A percentile compares a stretch with the other conserved stretches of the same genome.
Conservation (phyloP, 441 rosid genomes). For the Gossypium lobatum region DNA sequence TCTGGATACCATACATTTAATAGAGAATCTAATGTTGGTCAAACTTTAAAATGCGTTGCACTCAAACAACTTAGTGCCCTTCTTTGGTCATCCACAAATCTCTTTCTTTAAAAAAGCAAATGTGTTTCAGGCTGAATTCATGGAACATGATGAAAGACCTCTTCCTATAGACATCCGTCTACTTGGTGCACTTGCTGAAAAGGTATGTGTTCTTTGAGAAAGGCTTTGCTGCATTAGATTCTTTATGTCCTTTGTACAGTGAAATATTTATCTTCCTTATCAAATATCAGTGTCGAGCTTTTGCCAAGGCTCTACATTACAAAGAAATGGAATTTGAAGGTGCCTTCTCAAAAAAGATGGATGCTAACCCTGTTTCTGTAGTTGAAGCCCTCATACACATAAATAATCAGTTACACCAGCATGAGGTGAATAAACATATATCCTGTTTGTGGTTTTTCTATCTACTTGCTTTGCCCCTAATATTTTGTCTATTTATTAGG, state of each 20-base stretch:
- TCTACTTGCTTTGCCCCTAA: not conserved
- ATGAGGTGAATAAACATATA: conserved; percentile 53
- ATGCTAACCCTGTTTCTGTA: conserved; percentile 95
- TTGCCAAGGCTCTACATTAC: conserved; percentile 98
- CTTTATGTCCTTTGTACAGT: not conserved
- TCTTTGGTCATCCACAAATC: not conserved
- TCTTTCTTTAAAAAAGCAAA: not conserved
- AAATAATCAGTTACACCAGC: conserved; percentile 97
- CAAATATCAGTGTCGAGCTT: conserved; percentile 82
- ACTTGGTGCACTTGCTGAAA: conserved; percentile 99
- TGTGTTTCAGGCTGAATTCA: conserved; percentile 88
- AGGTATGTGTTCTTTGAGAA: conserved; percentile 44
- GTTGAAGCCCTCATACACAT: conserved; percentile 98
- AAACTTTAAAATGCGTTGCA: not conserved
- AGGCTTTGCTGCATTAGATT: not conserved
- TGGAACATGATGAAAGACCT: conserved; percentile 99
- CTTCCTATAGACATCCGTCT: conserved; percentile 99
- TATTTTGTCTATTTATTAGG: conserved; percentile 11
- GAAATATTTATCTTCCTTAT: not conserved
- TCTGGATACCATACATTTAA: not conserved
- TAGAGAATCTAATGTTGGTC: not conserved
- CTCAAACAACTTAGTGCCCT: not conserved
- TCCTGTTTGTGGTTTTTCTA: not conserved
- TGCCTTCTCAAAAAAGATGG: conserved; percentile 83
- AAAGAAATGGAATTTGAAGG: conserved; percentile 99